Conservation (phyloP, 192 early-diverging fungal genomes). For the Coemansia umbellata region DNA sequence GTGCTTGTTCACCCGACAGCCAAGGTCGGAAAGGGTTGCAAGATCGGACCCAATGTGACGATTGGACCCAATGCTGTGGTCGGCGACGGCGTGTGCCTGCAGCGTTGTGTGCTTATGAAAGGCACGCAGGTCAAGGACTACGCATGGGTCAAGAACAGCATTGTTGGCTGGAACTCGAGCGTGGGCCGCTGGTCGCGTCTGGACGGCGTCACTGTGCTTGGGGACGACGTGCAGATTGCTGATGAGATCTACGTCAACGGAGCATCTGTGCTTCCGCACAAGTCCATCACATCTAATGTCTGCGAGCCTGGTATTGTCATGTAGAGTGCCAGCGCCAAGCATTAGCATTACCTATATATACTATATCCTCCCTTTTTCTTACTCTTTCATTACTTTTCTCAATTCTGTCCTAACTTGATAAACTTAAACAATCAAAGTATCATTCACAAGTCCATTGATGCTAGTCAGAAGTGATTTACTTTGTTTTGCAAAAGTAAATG, state of each 20-base stretch:
- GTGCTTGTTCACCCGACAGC: constrained; percentile 90
- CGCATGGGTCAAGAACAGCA: constrained; percentile 85
- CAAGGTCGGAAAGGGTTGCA: constrained; percentile 91
- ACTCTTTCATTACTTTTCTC: neutral
- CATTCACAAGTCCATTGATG: too few species aligned
- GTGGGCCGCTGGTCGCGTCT: constrained; percentile 93
- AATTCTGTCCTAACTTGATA: neutral
- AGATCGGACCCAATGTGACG: constrained; percentile 96
- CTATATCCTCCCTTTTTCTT: neutral
- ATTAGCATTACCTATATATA: neutral
- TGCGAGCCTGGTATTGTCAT: constrained; percentile 93
- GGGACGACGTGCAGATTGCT: constrained; percentile 92
- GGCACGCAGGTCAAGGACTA: constrained; percentile 80
- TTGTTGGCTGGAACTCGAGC: constrained; percentile 95
- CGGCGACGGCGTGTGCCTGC: constrained; percentile 92
- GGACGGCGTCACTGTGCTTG: constrained; percentile 91
- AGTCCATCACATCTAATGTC: constrained; percentile 83
- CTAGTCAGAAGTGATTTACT: too few species aligned
- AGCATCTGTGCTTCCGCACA: constrained; percentile 95
- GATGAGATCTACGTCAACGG: constrained; percentile 96
- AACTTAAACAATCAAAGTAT: too few species aligned
- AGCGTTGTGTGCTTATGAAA: constrained; percentile 85
- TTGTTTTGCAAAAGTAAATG: too few species aligned
- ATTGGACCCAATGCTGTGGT: constrained; percentile 88
- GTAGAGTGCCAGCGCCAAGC: constrained; percentile 54